Evolutionary conservation across 257 asterid species (phyloP).

Genomic region (Rauvolfia tetraphylla): DNA sequence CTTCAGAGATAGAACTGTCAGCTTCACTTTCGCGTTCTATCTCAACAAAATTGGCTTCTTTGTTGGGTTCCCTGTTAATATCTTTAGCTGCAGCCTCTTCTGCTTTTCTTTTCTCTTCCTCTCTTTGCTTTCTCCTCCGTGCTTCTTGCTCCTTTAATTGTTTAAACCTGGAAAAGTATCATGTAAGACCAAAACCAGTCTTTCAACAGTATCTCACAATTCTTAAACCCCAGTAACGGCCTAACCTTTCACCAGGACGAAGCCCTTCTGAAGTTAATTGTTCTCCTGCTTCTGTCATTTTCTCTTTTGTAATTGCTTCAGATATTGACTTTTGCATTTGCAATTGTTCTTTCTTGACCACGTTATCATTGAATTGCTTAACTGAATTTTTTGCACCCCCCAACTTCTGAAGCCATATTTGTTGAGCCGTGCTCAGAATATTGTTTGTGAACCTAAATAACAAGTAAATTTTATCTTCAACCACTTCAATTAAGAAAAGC

Average conservation of each 20-base stretch:
- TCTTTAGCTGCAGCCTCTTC: slow-evolving; percentile 41
- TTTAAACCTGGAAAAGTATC: slow-evolving; percentile 58
- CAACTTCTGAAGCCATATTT: slow-evolving; percentile 82
- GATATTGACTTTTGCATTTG: slow-evolving; percentile 41
- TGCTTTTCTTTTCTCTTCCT: slow-evolving; percentile 59
- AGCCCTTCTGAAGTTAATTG: slow-evolving; percentile 48
- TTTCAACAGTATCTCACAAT: slow-evolving; percentile 7
- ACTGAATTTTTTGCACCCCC: slow-evolving; percentile 81
- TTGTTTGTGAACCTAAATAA: slow-evolving; percentile 84
- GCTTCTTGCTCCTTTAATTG: slow-evolving; percentile 93
- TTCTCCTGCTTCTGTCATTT: slow-evolving; percentile 37
- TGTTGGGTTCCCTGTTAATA: slow-evolving; percentile 25
- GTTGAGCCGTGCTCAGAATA: slow-evolving; percentile 83
- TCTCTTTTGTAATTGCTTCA: slow-evolving; percentile 41
- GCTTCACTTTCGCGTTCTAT: slow-evolving; percentile 22
- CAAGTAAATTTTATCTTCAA: not conserved
- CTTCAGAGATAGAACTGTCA: slow-evolving; percentile 17
- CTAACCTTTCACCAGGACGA: slow-evolving; percentile 91
- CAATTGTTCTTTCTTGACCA: slow-evolving; percentile 41
- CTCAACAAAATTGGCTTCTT: slow-evolving; percentile 27
- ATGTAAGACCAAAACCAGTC: slow-evolving; percentile 6
- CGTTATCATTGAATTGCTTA: slow-evolving; percentile 43
- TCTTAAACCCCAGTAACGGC: slow-evolving; percentile 1
- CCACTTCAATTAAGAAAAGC: not conserved
- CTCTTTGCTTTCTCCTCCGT: slow-evolving; percentile 49